Evolutionary conservation across 495 filamentous ascomycete species (phyloP), one percentile per base, ranked within the genome.

Genomic region (Evansstolkia leycettana): DNA sequence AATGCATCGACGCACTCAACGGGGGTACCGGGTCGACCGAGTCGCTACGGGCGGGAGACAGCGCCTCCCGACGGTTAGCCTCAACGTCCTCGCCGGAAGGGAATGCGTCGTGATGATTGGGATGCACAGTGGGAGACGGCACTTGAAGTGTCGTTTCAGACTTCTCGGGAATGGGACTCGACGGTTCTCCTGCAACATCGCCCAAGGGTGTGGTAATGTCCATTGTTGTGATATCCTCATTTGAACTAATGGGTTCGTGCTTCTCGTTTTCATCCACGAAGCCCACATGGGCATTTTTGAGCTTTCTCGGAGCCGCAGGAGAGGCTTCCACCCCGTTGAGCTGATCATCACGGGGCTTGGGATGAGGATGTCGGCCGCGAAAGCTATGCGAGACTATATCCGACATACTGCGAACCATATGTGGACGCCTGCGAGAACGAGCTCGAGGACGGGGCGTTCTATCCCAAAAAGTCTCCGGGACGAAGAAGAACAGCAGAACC

Each of bases 391-490:
- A 37, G n/a, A 65, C 50, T 11, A 63, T 40, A 23, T 58, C 56
- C n/a, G 63, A 65, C 36, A 65, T 46, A n/a, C 52, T 64, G 5
- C 54, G 52, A 16, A 55, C 49, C 7, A 55, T 32, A 26, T 47
- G 39, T 1, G 59, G 54, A n/a, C 53, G 52, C 33, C 58, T 62
- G 17, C 46, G 48, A 0, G 48, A 42, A n/a, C 42, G 57, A 35
- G 55, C 56, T 41, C 72, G 73, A 46, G 82, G 71, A 28, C 69
- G 62, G 2, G 88, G 89, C 2, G 79, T 79, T 14, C 90, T 71
- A 49, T 95, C 87, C 90, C 90, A 95, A 48, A 94, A 94, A 0
- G 88, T 94, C 58, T 98, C 90, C 0, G 90, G 90, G 5, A 93
- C 82, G 46, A 94, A 94, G 37, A 98, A 65, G 46, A 94, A 94